Percentiles rank a stretch among this genome's conserved stretches.
These are phyloP conservation scores for Spongispora temasekensis DNA, from an alignment of 1,284 basidiomycete species.

Conservation along the genomic window DNA sequence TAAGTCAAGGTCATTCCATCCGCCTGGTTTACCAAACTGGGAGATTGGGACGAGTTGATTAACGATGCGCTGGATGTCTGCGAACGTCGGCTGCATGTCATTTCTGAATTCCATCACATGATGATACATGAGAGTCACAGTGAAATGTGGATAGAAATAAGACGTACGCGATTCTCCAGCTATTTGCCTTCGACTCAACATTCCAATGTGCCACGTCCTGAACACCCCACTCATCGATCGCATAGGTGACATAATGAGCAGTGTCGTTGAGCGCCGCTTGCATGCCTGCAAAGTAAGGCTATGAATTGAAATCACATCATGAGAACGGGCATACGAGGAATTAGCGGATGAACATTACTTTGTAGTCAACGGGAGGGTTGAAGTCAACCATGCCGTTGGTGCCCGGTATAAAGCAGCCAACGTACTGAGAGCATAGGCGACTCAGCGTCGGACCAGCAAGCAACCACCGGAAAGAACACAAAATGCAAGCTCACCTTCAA, in stretches of 20 bases:
- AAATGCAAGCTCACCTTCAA: constrained; percentile 7
- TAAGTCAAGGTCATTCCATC: constrained; percentile 51
- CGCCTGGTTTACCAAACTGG: constrained; percentile 44
- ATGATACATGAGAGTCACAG: background rate
- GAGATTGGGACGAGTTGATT: constrained; percentile 52
- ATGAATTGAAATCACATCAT: background rate
- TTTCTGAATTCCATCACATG: constrained; percentile 36
- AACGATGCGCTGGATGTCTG: constrained; percentile 48
- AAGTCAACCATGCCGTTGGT: background rate
- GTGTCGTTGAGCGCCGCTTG: constrained; percentile 33
- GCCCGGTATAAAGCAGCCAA: constrained; percentile 10
- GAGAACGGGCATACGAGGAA: background rate
- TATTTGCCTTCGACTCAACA: constrained; percentile 45
- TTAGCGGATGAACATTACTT: background rate
- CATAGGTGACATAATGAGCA: constrained; percentile 50
- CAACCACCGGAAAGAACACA: too few relatives aligned
- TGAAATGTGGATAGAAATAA: background rate
- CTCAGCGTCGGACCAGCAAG: background rate
- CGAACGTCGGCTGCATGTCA: constrained; percentile 51
- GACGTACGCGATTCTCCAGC: constrained; percentile 46
- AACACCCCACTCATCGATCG: constrained; percentile 57
- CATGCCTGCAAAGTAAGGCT: constrained; percentile 6
- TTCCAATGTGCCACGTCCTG: constrained; percentile 50
- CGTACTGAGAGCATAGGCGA: constrained; percentile 4
- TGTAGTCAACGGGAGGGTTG: constrained; percentile 2